These are phyloP conservation scores for Coemansia nantahalensis DNA, from an alignment of 192 early-diverging fungal species.

Conservation along the genomic window DNA sequence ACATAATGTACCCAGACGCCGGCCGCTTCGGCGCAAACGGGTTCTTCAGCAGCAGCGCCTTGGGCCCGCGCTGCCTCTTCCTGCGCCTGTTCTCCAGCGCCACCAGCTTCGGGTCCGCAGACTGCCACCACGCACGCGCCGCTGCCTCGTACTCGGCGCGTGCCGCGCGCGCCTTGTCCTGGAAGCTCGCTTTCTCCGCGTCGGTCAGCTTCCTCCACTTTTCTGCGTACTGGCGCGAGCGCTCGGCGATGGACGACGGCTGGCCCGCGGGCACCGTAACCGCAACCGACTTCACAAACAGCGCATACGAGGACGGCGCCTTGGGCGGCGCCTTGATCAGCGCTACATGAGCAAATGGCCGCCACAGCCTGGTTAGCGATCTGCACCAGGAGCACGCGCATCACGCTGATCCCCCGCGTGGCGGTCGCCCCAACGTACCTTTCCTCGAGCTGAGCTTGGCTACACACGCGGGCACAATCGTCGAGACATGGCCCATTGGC, in stretches of 20 bases:
- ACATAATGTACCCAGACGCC: slow-evolving; percentile 8
- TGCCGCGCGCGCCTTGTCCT: not conserved
- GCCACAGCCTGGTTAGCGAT: too few species aligned
- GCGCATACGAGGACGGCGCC: slow-evolving; percentile 3
- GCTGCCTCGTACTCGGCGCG: slow-evolving; percentile 9
- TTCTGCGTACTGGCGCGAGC: slow-evolving; percentile 5
- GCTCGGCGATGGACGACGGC: slow-evolving; percentile 5
- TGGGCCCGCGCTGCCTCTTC: slow-evolving; percentile 6
- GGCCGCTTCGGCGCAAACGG: slow-evolving; percentile 45
- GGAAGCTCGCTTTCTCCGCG: slow-evolving; percentile 10
- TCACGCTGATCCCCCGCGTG: too few species aligned
- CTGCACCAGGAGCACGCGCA: too few species aligned
- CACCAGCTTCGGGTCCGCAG: slow-evolving; percentile 22
- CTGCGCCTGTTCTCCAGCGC: slow-evolving; percentile 45
- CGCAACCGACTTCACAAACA: slow-evolving; percentile 8
- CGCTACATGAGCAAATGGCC: slow-evolving; percentile 8
- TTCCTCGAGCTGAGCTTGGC: slow-evolving; percentile 17
- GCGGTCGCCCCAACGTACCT: slow-evolving; percentile 1
- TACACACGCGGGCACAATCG: slow-evolving; percentile 4
- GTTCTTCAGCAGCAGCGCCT: slow-evolving; percentile 25
- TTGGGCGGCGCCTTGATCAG: slow-evolving; percentile 13
- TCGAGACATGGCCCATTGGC: not conserved
- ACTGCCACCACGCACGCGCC: slow-evolving; percentile 38
- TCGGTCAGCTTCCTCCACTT: slow-evolving; percentile 26
- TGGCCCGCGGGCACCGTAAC: not conserved